phyloP scores from a whole-genome alignment of 139 green algal species.

The Micractinium sp. region DNA sequence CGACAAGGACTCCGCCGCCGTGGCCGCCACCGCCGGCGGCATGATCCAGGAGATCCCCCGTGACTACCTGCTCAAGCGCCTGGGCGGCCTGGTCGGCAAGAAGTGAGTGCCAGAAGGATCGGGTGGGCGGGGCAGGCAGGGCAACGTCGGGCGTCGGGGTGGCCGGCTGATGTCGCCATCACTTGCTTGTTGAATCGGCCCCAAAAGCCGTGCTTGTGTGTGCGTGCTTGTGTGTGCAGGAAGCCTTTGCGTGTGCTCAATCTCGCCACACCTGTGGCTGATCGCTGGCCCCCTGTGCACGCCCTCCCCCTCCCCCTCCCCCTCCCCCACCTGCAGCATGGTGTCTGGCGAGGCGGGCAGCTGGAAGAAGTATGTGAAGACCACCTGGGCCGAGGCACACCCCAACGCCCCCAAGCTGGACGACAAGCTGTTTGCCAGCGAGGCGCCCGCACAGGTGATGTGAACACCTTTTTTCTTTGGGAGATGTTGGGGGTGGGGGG shows the following conservation, averaged over 20 bases:
- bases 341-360: background rate
- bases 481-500: too few relatives aligned
- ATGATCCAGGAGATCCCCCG: slow-evolving; percentile 2
- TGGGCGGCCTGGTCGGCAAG: slow-evolving; percentile 8
- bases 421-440: slow-evolving; percentile 13
- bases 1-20: background rate
- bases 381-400: slow-evolving; percentile 13
- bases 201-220: too few relatives aligned
- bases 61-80: slow-evolving; percentile 14
- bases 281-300: too few relatives aligned
- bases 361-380: slow-evolving; percentile 24
- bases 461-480: background rate
- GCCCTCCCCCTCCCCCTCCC: background rate
- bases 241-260: background rate
- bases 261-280: too few relatives aligned
- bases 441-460: background rate
- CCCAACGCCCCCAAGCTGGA: slow-evolving; percentile 24
- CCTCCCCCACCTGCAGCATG: background rate
- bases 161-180: background rate
- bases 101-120: background rate
- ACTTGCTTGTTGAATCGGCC: too few relatives aligned
- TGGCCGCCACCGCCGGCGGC: background rate
- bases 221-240: too few relatives aligned
- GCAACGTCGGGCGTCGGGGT: background rate
- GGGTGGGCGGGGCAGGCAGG: too few relatives aligned